Evolutionary conservation across 225 moss, liverwort and hornwort genomes (phyloP).

Genomic region (Climacium dendroides): DNA sequence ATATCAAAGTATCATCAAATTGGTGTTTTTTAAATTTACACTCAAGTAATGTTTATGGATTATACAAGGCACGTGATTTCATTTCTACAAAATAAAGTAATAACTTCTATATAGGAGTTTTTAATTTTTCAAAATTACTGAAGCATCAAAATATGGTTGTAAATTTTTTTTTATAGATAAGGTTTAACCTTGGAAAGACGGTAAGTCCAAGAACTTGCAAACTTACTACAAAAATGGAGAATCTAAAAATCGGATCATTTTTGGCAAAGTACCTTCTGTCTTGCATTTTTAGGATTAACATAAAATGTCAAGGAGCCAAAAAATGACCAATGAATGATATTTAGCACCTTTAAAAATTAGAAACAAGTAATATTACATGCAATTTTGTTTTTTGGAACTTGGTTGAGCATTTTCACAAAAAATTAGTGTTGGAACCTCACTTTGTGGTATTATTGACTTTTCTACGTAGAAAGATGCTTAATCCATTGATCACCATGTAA

Average conservation of each 20-base stretch:
- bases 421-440: accelerated
- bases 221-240: not conserved
- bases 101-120: not conserved
- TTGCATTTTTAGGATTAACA: not conserved
- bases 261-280: not conserved
- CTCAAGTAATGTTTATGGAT: not conserved
- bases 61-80: not conserved
- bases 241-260: not conserved
- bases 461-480: not conserved
- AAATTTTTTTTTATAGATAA: accelerated
- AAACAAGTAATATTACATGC: not conserved
- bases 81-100: not conserved
- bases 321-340: not conserved
- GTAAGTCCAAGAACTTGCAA: not conserved
- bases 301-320: accelerated
- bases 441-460: not conserved
- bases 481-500: not conserved
- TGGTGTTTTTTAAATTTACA: not conserved
- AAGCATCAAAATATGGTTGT: not conserved
- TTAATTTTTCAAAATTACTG: too few species aligned
- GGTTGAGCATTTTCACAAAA: not conserved
- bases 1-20: not conserved
- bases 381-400: not conserved
- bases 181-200: not conserved
- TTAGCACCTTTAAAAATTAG: not conserved